Evolutionary conservation across 2,329 filamentous ascomycete species (phyloP), one percentile per base, ranked within the genome.

Genomic region (Tetracladium maxilliforme): DNA sequence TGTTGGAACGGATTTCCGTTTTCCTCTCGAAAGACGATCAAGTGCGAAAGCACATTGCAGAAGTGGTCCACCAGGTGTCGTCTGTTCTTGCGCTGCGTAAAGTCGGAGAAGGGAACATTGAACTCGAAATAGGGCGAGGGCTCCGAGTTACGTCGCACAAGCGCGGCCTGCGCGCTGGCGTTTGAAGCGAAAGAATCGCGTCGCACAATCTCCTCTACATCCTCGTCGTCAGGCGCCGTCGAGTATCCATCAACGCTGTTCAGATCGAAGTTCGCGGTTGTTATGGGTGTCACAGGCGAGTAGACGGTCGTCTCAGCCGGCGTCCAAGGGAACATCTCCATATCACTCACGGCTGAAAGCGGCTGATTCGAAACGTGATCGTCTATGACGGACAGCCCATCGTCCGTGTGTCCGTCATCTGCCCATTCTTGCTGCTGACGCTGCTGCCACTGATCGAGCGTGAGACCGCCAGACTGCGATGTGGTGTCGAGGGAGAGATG

Each of bases 21-120:
- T 33, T 74, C 68, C 40, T 74, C 69, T 16, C 67, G 57, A 34
- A 74, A 66, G 12, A 74, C 70, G 21, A 75, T 70, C n/a, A 73
- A 51, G 41, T 72, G 70, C 1, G 68, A 72, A 12, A 75, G 42
- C 9, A 70, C 62, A 33, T 70, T 71, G 50, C 65, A 69, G 36
- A 74, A 74, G 45, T 75, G 67, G 33, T 69, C 64, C 9, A 75
- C 53, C 14, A 74, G 48, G 3, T 55, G 58, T 7, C 70, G 58
- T 5, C 67, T 57, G 34, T 66, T 64, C 14, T 53, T 55, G 10
- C 54, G 57, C 8, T 56, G 52, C 3, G 65, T 63, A 37, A 72
- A 72, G 30, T 74, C 68, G 23, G 55, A 52, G 36, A 70, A 73
- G 2, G 67, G 67, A 7, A 56, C 40, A 29, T 48, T 49, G 31